phyloP scores from a whole-genome alignment of 1,284 basidiomycete species.

The Microbotryum lychnidis-dioicae region DNA sequence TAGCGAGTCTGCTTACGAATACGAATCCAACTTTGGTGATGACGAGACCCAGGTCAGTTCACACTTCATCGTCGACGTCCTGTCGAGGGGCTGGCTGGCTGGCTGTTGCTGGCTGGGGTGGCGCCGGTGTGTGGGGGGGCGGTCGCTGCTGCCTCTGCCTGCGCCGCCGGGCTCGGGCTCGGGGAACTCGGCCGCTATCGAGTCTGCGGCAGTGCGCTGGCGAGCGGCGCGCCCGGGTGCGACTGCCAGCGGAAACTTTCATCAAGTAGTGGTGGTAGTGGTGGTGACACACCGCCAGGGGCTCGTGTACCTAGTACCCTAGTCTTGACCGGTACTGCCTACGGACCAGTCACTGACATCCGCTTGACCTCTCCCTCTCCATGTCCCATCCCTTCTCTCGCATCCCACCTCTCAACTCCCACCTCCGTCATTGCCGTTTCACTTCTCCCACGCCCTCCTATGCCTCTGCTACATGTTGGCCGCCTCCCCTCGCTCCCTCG shows the following conservation, averaged over 20 bases:
- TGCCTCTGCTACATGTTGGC: background rate
- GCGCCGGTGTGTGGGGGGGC: background rate
- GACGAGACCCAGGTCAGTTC: slow-evolving; percentile 5
- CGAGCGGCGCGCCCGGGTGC: background rate
- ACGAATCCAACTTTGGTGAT: slow-evolving; percentile 11
- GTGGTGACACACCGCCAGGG: too few relatives aligned
- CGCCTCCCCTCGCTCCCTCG: background rate
- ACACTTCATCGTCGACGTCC: background rate
- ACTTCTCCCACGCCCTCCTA: background rate
- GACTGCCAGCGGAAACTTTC: background rate
- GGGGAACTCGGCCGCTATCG: background rate
- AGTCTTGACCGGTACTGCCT: too few relatives aligned
- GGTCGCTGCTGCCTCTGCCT: background rate
- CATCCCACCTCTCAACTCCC: background rate
- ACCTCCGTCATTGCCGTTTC: background rate
- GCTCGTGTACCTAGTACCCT: too few relatives aligned
- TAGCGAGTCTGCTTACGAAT: slow-evolving; percentile 18
- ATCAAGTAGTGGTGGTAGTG: too few relatives aligned
- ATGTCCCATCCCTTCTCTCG: too few relatives aligned
- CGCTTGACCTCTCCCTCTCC: too few relatives aligned
- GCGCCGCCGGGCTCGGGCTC: background rate
- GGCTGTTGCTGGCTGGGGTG: background rate
- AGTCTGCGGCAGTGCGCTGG: background rate
- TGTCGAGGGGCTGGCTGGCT: background rate
- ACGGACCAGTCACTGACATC: too few relatives aligned